Evolutionary conservation across 192 early-diverging fungal species (phyloP).

Genomic region (Cladochytrium replicatum): DNA sequence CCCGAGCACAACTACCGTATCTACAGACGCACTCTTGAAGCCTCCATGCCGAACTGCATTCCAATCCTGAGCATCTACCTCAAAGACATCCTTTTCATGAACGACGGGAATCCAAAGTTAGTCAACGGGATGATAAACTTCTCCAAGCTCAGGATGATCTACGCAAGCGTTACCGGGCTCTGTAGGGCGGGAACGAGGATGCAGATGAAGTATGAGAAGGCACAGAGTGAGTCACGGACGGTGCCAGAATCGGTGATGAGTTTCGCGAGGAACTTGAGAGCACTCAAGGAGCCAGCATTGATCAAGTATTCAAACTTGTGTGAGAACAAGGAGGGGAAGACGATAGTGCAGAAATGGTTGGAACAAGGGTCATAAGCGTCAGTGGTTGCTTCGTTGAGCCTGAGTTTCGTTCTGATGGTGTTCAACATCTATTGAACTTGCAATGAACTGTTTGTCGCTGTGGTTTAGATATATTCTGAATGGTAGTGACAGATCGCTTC

Average conservation of each 20-base stretch:
- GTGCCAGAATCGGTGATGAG: background rate
- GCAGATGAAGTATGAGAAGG: too few relatives aligned
- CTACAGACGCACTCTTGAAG: slow-evolving; percentile 5
- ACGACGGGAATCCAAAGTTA: slow-evolving; percentile 2
- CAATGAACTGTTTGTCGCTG: too few relatives aligned
- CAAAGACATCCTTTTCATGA: slow-evolving; percentile 12
- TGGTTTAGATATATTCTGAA: too few relatives aligned
- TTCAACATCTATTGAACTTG: too few relatives aligned
- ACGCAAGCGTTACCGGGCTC: background rate
- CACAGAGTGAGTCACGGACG: background rate
- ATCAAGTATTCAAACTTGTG: slow-evolving; percentile 21
- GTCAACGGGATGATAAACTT: slow-evolving; percentile 14
- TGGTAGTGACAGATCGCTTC: too few relatives aligned
- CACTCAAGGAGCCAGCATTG: slow-evolving; percentile 17
- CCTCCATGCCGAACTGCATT: too few relatives aligned
- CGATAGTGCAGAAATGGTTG: too few relatives aligned
- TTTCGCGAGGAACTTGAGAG: background rate
- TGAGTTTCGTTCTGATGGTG: too few relatives aligned
- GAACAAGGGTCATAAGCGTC: too few relatives aligned
- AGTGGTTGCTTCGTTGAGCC: too few relatives aligned
- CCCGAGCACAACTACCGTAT: slow-evolving; percentile 12
- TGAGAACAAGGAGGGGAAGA: slow-evolving; percentile 14
- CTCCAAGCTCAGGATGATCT: slow-evolving; percentile 9
- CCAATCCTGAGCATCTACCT: background rate
- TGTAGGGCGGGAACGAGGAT: slow-evolving; percentile 6